Base-by-base conservation (phyloP, 179 eudicot species). In the Actinidia arguta region DNA sequence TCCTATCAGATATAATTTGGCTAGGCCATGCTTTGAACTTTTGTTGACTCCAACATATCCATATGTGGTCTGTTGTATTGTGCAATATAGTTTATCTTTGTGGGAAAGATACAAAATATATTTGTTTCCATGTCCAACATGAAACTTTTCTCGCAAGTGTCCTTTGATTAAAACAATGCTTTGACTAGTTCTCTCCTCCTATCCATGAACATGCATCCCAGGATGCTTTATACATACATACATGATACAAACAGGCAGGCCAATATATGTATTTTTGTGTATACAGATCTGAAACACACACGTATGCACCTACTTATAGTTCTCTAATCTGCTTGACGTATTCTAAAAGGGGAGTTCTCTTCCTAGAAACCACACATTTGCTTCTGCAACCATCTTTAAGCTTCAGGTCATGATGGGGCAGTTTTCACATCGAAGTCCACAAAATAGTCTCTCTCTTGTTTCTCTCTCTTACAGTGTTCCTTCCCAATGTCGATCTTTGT, bases 171-270 rank as follows among this genome's bases (percentile, higher is more conserved):
- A 42, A 47, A 44, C 18, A 52, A 11, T 72, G 31, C 14, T 72
- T 18, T 47, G 36, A 47, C 51, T 72, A 20, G 14, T 76, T 44
- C 27, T n/a, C 74, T 73, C 75, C 70, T 73, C 24, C 76, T 56
- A 11, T 39, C 47, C 51, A n/a, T 58, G 20, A 9, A 39, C 44
- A 67, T 55, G 68, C 27, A 54, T 25, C 7, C 10, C 52, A 50
- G 52, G 52, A 50, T 50, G 22, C 13, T 58, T n/a, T 22, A 17
- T 58, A 18, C 62, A 58, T n/a, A n/a, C n/a, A n/a, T n/a, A n/a
- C n/a, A n/a, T n/a, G n/a, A n/a, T n/a, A n/a, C n/a, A n/a, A n/a
- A n/a, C n/a, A n/a, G n/a, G n/a, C n/a, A n/a, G n/a, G n/a, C n/a
- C n/a, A n/a, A n/a, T n/a, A n/a, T n/a, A n/a, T n/a, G n/a, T n/a